Evolutionary conservation across 257 asterid genomes (phyloP), one percentile per base, ranked within the genome.

Genomic region (Mentha longifolia): DNA sequence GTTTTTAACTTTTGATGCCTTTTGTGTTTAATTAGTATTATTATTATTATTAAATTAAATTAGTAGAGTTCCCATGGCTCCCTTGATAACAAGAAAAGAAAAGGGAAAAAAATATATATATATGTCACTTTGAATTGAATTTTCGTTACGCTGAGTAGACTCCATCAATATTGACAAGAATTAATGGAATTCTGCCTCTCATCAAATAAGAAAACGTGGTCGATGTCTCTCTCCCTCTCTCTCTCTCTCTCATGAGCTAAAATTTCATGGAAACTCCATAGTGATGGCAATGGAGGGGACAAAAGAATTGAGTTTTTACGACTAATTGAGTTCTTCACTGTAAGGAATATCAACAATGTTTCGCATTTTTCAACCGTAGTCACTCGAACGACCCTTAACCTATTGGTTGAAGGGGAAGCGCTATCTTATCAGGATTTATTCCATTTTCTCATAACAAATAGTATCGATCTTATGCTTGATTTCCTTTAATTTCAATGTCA

Each of bases 71-170:
- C 31, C 64, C 54, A 37, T n/a, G 15, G 13, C 0, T 5, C 39
- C 39, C 39, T 35, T 35, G 51, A 25, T 17, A 61, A 17, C 12
- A 35, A 61, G 11, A 7, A 59, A 39, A 17, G 4, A 41, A 22
- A 22, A 41, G 19, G 12, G 6, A 11, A 62, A 3, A 62, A 42
- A n/a, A n/a, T n/a, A n/a, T n/a, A n/a, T n/a, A n/a, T n/a, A n/a
- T n/a, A 22, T 9, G 46, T 13, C 31, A 9, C 43, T 46, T 35
- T 49, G 25, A 22, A 37, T 74, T 47, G 78, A 75, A 63, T 56
- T 70, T 70, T 76, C 72, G 46, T 63, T 55, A 47, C 72, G 80
- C 68, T 52, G 76, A 33, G 68, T 45, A 39, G 75, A 68, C 70
- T 68, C 25, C 12, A 51, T 60, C 33, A 68, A 75, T 68, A 68